Evolutionary conservation across 805 yeast genomes (phyloP).

Genomic region (Teunomyces gatunensis): DNA sequence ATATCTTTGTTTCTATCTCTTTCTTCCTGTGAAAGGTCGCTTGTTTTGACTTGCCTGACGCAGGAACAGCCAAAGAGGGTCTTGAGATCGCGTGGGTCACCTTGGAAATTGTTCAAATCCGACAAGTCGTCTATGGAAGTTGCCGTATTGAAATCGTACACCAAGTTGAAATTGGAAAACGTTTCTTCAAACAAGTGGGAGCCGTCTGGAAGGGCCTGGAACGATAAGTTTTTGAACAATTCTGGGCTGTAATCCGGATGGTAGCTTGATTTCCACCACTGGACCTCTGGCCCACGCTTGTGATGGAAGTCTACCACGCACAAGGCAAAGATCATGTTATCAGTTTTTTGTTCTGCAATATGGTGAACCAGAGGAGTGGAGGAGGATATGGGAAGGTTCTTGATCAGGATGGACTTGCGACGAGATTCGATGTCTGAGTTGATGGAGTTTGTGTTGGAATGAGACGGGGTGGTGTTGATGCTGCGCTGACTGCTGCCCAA

Average conservation of each 20-base stretch:
- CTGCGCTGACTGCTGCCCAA: constrained; percentile 8
- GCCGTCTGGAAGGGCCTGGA: constrained; percentile 96
- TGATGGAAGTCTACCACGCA: constrained; percentile 94
- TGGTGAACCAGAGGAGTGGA: constrained; percentile 15
- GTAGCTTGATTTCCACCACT: constrained; percentile 69
- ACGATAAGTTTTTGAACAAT: constrained; percentile 85
- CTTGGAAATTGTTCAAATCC: constrained; percentile 30
- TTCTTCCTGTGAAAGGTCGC: constrained; percentile 49
- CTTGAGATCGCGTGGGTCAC: constrained; percentile 41
- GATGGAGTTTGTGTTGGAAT: background rate
- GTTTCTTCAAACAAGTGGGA: constrained; percentile 92
- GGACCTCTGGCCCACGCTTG: constrained; percentile 88
- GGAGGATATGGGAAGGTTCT: constrained; percentile 32
- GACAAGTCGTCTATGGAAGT: constrained; percentile 45
- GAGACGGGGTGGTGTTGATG: background rate
- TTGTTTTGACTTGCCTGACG: constrained; percentile 73
- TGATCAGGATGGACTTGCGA: constrained; percentile 30
- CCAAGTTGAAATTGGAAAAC: constrained; percentile 82
- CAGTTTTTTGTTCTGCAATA: constrained; percentile 1
- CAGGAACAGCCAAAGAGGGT: constrained; percentile 96
- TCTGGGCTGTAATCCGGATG: constrained; percentile 28
- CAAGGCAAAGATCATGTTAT: constrained; percentile 67
- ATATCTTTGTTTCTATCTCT: constrained; percentile 55
- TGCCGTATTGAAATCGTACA: constrained; percentile 57
- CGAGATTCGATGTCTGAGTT: constrained; percentile 3